A percentile compares a stretch with the other conserved stretches of the same genome.
These are phyloP conservation scores for Diaporthe sp. DNA, from an alignment of 2,329 filamentous ascomycete species.

Conservation along the genomic window DNA sequence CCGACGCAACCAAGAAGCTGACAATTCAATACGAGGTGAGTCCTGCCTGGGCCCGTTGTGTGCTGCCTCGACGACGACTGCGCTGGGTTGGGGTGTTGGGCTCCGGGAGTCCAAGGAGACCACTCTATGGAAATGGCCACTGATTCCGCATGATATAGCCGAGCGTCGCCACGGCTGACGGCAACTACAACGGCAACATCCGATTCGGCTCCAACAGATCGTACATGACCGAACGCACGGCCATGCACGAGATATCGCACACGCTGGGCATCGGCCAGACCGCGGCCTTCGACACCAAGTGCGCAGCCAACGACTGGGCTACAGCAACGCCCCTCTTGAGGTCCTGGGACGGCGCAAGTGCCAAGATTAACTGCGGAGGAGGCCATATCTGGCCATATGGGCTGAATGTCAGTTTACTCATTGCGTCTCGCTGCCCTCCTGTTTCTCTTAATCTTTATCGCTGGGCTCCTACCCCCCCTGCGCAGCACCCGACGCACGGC, in stretches of 20 bases:
- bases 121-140: neutral
- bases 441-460: too few species aligned
- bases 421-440: neutral
- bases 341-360: conserved; percentile 55
- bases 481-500: neutral
- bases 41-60: neutral
- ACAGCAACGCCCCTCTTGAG: conserved; percentile 55
- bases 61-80: neutral
- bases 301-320: conserved; percentile 58
- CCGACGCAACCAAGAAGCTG: conserved; percentile 54
- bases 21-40: conserved; percentile 52
- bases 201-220: conserved; percentile 59
- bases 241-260: conserved; percentile 63
- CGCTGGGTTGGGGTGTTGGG: neutral
- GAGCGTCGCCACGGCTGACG: conserved; percentile 61
- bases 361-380: conserved; percentile 56
- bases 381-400: conserved; percentile 58
- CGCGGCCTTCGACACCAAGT: conserved; percentile 54
- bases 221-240: conserved; percentile 64
- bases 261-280: conserved; percentile 63
- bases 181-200: conserved; percentile 60
- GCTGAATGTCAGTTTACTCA: conserved; percentile 47
- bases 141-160: conserved; percentile 45
- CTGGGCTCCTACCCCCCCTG: neutral
- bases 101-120: neutral